phyloP scores from a whole-genome alignment of 768 basidiomycete species.

The Xanthoconium purpureum region DNA sequence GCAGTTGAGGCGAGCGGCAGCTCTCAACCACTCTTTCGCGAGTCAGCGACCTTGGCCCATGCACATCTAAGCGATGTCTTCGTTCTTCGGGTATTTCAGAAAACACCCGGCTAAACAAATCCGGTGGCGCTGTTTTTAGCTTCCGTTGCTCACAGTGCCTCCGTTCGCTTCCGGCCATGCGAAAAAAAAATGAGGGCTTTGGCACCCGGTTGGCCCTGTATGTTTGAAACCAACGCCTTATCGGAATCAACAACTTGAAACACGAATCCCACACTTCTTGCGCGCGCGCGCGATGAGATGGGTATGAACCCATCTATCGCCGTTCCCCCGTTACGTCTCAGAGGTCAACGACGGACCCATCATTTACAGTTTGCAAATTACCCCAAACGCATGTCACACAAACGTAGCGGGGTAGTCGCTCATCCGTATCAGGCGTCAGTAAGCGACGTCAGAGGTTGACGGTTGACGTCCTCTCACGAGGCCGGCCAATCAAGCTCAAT shows the following conservation, averaged over 20 bases:
- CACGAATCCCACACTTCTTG: constrained; percentile 5
- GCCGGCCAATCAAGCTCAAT: background rate
- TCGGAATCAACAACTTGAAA: constrained; percentile 14
- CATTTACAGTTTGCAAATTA: constrained; percentile 17
- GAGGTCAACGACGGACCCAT: background rate
- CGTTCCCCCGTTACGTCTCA: constrained; percentile 12
- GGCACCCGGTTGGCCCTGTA: constrained; percentile 10
- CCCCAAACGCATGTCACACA: constrained; percentile 9
- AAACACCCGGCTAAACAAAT: background rate
- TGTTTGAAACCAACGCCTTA: constrained; percentile 17
- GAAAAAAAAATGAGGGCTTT: constrained; percentile 4
- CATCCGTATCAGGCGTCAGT: background rate
- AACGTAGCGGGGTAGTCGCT: background rate
- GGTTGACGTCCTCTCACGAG: background rate
- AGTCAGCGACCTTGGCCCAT: background rate
- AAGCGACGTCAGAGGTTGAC: background rate
- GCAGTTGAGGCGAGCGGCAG: constrained; percentile 4
- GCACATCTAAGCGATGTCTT: constrained; percentile 1
- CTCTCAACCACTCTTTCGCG: background rate
- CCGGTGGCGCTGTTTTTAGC: background rate
- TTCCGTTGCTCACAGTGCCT: background rate
- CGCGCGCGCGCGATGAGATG: constrained; percentile 10
- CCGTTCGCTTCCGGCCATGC: constrained; percentile 25
- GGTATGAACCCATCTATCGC: background rate
- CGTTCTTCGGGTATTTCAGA: background rate